Conservation (phyloP, 768 basidiomycete species). For the Agrocybe praecox region DNA sequence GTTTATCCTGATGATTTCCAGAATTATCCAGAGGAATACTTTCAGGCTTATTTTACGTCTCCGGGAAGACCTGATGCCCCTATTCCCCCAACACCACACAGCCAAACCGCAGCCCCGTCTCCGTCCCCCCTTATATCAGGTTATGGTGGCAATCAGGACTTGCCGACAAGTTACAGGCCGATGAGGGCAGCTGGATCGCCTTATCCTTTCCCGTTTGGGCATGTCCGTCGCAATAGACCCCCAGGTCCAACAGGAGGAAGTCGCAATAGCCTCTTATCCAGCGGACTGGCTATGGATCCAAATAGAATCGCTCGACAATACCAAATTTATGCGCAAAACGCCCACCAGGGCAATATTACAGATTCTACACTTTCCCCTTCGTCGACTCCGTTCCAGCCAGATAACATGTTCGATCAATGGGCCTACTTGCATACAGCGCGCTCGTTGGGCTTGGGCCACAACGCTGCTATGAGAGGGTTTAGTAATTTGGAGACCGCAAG, state of each 20-base stretch:
- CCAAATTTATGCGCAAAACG: constrained; percentile 77
- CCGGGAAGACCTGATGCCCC: constrained; percentile 69
- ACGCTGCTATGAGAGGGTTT: constrained; percentile 20
- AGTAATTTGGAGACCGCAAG: constrained; percentile 50
- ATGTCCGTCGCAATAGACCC: constrained; percentile 59
- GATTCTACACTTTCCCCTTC: constrained; percentile 82
- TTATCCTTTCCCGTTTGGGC: constrained; percentile 77
- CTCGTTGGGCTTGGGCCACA: constrained; percentile 33
- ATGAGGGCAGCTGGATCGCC: constrained; percentile 69
- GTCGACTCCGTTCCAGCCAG: constrained; percentile 66
- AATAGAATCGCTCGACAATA: constrained; percentile 76
- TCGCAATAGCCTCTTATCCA: constrained; percentile 28
- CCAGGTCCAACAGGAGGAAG: constrained; percentile 35
- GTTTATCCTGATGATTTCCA: constrained; percentile 59
- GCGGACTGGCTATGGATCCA: constrained; percentile 52
- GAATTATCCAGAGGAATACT: constrained; percentile 60
- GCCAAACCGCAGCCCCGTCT: constrained; percentile 72
- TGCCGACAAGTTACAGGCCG: constrained; percentile 52
- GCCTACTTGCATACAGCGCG: constrained; percentile 64
- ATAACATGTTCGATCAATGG: constrained; percentile 69
- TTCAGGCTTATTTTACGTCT: constrained; percentile 58
- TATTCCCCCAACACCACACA: constrained; percentile 79
- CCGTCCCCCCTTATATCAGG: constrained; percentile 67
- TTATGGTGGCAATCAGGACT: constrained; percentile 33
- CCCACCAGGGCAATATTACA: constrained; percentile 53